Evolutionary conservation across 2,329 filamentous ascomycete species (phyloP), one percentile per base, ranked within the genome.

Genomic region (Alternaria ethzedia): DNA sequence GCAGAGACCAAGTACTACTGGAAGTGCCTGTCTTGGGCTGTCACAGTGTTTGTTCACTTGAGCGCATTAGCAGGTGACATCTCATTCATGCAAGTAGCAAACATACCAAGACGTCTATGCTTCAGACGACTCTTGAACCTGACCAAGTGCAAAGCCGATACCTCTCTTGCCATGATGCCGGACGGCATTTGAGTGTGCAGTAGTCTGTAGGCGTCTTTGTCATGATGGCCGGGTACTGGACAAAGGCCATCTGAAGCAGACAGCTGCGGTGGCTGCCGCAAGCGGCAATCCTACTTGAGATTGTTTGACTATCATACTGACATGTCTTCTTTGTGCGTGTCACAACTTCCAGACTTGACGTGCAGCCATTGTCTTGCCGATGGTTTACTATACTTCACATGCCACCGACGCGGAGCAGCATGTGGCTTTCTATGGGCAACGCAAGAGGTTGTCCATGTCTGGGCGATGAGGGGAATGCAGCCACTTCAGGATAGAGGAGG

Each of bases 161-260:
- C 25, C 28, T 46, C 8, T 36, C 32, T 44, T 59, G 52, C 46
- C 23, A 52, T 43, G 41, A 46, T 6, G 11, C 32, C 23, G 41
- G 59, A 49, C 21, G 30, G 46, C 15, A 56, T 61, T 66, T 64
- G 55, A 57, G 32, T 41, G 45, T 15, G 17, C 45, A 26, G 23
- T 51, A 30, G n/a, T 10, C 21, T 21, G 30, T 49, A 41, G 44
- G 9, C 21, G 54, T 59, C 70, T 71, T 75, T 74, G 67, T 73
- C 70, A 59, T 59, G 59, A 32, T 43, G 30, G 23, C 44, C 47
- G 49, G 59, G 45, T 46, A 26, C 20, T 44, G 58, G 50, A 72
- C 73, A 72, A 73, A 71, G 68, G 47, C 55, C 28, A 54, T 50
- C 47, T 58, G 60, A 69, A 71, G 67, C 47, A 59, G 68, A 65